Evolutionary conservation across 345 rosid species (phyloP).

Genomic region (Psidium guajava): DNA sequence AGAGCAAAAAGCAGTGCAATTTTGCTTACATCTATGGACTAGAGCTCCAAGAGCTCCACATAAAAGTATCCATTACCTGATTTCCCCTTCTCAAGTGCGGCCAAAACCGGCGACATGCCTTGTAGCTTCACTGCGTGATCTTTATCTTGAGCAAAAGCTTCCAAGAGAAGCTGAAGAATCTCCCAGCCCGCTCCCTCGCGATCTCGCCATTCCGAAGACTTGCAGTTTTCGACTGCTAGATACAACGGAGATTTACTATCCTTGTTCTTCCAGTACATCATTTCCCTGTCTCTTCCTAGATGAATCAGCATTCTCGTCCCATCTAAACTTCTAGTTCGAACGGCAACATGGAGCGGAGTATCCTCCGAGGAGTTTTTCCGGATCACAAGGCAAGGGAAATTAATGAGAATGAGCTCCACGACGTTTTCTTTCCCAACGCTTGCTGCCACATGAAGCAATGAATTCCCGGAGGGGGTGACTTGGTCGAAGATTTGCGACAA

Average conservation of each 20-base stretch:
- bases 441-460: background rate
- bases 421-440: rapidly evolving
- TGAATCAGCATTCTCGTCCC: rapidly evolving
- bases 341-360: background rate
- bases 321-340: background rate
- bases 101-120: background rate
- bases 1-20: background rate
- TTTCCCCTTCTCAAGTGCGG: rapidly evolving
- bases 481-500: background rate
- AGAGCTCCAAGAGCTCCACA: background rate
- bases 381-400: background rate
- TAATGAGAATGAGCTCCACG: background rate
- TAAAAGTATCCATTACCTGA: background rate
- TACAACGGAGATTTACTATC: background rate
- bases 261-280: background rate
- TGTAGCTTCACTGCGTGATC: background rate
- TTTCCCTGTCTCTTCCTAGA: rapidly evolving
- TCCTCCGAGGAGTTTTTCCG: background rate
- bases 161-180: background rate
- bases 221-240: rapidly evolving
- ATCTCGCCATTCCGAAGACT: rapidly evolving
- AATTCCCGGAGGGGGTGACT: background rate
- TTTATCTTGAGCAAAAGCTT: background rate
- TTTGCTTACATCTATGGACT: background rate
- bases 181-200: background rate